These are phyloP conservation scores for Capsicum pubescens DNA, from an alignment of 257 asterid genomes.

Conservation along the genomic window DNA sequence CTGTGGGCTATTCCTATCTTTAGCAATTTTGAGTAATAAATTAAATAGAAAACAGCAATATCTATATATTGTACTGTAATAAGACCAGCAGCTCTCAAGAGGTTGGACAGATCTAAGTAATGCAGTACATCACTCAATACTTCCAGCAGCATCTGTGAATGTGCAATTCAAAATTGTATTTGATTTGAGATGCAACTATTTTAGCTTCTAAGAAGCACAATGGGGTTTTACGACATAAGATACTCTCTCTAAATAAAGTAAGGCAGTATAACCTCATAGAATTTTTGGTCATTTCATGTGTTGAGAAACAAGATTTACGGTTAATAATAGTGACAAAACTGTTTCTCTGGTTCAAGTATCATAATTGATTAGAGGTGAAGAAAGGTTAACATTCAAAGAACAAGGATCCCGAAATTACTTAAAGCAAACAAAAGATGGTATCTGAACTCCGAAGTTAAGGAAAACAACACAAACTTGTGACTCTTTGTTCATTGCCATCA, in stretches of 20 bases:
- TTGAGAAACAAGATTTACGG: slow-evolving; percentile 11
- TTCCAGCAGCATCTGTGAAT: not conserved
- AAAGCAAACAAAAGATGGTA: not conserved
- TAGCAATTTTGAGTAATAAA: not conserved
- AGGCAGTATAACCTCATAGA: not conserved
- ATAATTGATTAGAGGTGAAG: not conserved
- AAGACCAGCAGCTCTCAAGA: not conserved
- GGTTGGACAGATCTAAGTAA: slow-evolving; percentile 13
- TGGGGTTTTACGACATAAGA: not conserved
- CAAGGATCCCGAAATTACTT: slow-evolving; percentile 3
- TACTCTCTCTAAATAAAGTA: not conserved
- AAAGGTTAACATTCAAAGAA: not conserved
- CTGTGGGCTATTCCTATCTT: not conserved
- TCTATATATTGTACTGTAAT: not conserved
- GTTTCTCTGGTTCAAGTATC: slow-evolving; percentile 1
- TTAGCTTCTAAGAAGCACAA: slow-evolving; percentile 4
- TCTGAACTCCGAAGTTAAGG: not conserved
- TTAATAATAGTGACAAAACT: not conserved
- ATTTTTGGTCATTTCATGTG: not conserved
- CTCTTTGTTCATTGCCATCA: not conserved
- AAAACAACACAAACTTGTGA: not conserved
- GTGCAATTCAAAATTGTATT: not conserved
- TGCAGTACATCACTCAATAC: not conserved
- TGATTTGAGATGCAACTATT: slow-evolving; percentile 1
- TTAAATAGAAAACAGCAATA: not conserved